Evolutionary conservation across 257 asterid genomes (phyloP).

Genomic region (Scutellaria barbata): DNA sequence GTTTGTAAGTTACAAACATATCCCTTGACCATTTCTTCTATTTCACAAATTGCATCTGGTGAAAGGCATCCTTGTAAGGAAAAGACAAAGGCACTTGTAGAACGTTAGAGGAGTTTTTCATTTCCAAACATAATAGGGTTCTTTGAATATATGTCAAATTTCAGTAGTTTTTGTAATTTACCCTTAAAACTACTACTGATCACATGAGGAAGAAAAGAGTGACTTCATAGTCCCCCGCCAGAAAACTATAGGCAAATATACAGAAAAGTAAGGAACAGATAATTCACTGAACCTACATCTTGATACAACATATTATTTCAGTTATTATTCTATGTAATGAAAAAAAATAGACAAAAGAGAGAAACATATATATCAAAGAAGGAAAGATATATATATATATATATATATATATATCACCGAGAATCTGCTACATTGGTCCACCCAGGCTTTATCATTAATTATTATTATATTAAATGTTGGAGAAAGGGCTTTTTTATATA

Average conservation of each 20-base stretch:
- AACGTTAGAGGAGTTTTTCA: not conserved
- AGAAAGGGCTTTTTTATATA: too few relatives aligned
- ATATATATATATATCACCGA: too few relatives aligned
- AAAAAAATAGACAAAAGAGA: not conserved
- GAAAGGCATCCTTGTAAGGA: not conserved
- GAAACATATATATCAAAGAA: not conserved
- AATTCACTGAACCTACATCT: conserved; percentile 1
- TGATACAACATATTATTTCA: not conserved
- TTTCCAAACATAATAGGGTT: not conserved
- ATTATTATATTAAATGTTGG: too few relatives aligned
- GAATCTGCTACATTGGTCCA: too few relatives aligned
- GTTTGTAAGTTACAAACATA: not conserved
- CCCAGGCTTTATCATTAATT: too few relatives aligned
- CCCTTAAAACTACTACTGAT: not conserved
- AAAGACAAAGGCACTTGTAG: not conserved
- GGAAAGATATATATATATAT: not conserved
- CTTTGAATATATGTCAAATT: not conserved
- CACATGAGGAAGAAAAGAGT: not conserved
- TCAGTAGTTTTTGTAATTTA: not conserved
- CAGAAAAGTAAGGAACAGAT: conserved; percentile 5
- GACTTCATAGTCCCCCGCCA: conserved; percentile 5
- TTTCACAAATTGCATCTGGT: not conserved
- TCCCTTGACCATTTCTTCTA: not conserved
- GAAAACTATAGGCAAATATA: conserved; percentile 1
- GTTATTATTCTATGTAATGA: too few relatives aligned